Conservation (phyloP, 2,329 filamentous ascomycete species). For the Aspergillus sp. region DNA sequence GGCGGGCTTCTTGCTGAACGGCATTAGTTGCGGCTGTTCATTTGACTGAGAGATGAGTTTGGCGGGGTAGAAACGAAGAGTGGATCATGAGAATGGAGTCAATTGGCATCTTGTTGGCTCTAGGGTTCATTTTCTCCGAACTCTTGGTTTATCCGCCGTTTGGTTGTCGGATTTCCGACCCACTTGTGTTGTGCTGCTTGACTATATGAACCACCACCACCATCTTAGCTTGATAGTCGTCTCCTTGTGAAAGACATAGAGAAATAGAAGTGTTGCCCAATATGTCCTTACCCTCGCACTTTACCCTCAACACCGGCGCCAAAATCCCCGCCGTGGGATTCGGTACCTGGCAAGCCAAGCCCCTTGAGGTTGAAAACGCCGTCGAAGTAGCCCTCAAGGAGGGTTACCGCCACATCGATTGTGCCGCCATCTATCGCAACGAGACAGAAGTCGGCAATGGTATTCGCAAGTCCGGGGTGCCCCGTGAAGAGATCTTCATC, state of each 20-base stretch:
- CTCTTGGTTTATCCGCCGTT: neutral
- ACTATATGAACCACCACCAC: neutral
- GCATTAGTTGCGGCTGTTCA: neutral
- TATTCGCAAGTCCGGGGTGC: constrained; percentile 64
- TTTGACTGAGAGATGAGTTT: neutral
- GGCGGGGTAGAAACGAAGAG: no score
- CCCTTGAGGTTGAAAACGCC: neutral
- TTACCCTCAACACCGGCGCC: constrained; percentile 24
- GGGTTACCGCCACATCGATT: constrained; percentile 58
- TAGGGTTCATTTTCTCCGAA: neutral
- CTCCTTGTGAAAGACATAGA: neutral
- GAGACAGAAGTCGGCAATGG: constrained; percentile 68
- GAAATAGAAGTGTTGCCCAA: neutral
- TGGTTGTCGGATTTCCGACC: neutral
- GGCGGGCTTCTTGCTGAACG: neutral
- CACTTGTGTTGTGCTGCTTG: neutral
- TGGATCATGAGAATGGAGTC: no score
- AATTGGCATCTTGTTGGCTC: no score
- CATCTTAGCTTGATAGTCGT: no score
- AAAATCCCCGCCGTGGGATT: neutral
- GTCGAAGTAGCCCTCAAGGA: neutral
- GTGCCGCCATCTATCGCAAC: constrained; percentile 72
- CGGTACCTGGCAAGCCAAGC: neutral
- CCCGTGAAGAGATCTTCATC: constrained; percentile 67
- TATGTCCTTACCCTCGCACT: constrained; percentile 25